These are phyloP conservation scores for Penicillium capsulatum DNA, from an alignment of 2,329 filamentous ascomycete genomes.

Conservation along the genomic window DNA sequence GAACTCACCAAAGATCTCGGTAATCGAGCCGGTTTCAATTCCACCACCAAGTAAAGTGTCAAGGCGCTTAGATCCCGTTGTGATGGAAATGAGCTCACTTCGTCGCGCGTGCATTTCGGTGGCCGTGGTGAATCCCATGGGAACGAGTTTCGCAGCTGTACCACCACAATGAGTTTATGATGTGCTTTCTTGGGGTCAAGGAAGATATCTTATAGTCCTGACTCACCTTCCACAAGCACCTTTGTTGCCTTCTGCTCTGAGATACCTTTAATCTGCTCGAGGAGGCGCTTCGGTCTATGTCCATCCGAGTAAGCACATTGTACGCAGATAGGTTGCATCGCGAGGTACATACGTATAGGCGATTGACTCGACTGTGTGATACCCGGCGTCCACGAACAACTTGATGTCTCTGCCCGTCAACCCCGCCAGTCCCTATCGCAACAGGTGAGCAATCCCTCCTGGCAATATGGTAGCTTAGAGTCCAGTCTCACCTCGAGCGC, in stretches of 20 bases:
- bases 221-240: conserved; percentile 76
- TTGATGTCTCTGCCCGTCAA: conserved; percentile 95
- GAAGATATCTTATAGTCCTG: neutral
- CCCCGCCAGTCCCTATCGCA: conserved; percentile 71
- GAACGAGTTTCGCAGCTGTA: conserved; percentile 86
- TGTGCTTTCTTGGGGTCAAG: neutral
- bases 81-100: conserved; percentile 96
- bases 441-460: neutral
- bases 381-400: conserved; percentile 84
- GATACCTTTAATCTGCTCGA: conserved; percentile 97
- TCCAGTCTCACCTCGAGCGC: conserved; percentile 71
- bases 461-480: neutral
- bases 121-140: conserved; percentile 97
- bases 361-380: conserved; percentile 90
- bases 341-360: conserved; percentile 70
- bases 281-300: conserved; percentile 60
- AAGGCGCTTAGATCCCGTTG: conserved; percentile 94
- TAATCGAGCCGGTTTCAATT: conserved; percentile 94
- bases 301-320: neutral
- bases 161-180: conserved; percentile 10
- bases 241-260: conserved; percentile 95
- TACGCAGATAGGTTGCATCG: neutral
- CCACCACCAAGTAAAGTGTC: conserved; percentile 93
- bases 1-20: conserved; percentile 97
- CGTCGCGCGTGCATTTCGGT: conserved; percentile 98